Base-by-base conservation (phyloP, 2,329 filamentous ascomycete species). In the Colletotrichum spinosum region DNA sequence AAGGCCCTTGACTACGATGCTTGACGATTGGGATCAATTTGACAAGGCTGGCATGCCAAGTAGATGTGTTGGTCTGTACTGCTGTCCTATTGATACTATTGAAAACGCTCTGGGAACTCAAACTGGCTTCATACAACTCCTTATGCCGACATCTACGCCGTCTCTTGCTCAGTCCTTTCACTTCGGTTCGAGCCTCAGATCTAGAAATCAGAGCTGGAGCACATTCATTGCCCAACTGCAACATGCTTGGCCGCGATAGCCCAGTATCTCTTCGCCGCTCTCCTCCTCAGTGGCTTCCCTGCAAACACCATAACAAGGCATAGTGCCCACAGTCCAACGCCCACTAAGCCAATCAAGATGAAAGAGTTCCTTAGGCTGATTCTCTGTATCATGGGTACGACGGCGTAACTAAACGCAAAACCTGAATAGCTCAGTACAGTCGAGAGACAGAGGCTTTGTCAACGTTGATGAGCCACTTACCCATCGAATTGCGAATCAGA, bases 321-420 rank as follows among this genome's bases (percentile, higher is more conserved):
- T 39, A 66, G 17, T 68, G 8, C 70, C 69, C 64, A 71, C 13
- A 70, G 49, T n/a, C 45, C 56, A 17, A 63, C 38, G 12, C 70
- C 70, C 41, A 71, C 41, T 11, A 69, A 45, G 13, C 68, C 65
- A 4, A 70, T 69, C 13, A 72, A 35, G 4, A 71, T 60, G 60
- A 72, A 72, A 0, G 69, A 61, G 53, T 71, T 60, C 2, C 69
- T 60, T 8, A 72, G 65, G 9, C 63, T 56, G 10, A 71, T 66
- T 35, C 67, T 68, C 2, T 54, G 52, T 41, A 71, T 71, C 68
- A 71, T 70, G 2, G 70, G 70, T 25, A 70, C 70, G 35, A 72
- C 70, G 6, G 70, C 70, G 12, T 72, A 72, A 37, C 70, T 62
- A 10, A 72, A 72, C 7, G 68, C 70, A 39, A 72, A 72, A n/a